Conservation (phyloP, 306 rosid genomes). For the Acacia confusa region DNA sequence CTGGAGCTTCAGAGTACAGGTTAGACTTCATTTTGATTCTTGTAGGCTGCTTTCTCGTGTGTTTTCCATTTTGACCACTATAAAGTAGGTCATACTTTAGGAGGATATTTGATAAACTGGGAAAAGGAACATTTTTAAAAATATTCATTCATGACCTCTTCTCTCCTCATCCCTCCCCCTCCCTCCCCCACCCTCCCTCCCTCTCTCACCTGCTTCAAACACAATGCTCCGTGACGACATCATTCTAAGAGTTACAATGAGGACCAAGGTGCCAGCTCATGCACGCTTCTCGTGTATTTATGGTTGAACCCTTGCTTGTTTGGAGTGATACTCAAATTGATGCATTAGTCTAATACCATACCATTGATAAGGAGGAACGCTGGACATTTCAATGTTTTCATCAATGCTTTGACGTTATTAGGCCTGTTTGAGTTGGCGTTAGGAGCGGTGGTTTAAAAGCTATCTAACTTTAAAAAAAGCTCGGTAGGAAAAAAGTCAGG, state of each 20-base stretch:
- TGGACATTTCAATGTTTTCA: background rate
- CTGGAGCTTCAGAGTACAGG: conserved; percentile 79
- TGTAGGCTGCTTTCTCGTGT: background rate
- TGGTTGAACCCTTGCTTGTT: background rate
- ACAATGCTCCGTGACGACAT: background rate
- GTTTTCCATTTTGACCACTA: background rate
- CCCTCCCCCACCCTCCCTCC: background rate
- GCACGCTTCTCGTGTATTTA: background rate
- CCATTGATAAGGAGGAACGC: background rate
- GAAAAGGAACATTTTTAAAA: background rate
- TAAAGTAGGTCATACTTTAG: background rate
- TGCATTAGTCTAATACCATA: background rate
- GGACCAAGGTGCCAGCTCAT: background rate
- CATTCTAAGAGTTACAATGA: background rate
- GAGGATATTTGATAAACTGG: background rate
- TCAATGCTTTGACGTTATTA: background rate
- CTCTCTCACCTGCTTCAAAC: background rate
- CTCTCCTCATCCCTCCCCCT: background rate
- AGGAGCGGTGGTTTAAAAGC: no score
- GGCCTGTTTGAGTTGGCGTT: no score
- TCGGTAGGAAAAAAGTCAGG: no score
- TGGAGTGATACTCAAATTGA: background rate
- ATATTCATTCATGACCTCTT: background rate
- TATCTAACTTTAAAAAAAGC: no score
- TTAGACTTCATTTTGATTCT: conserved; percentile 36